Conservation (phyloP, 148 eudicot genomes). For the Nepenthes gracilis region DNA sequence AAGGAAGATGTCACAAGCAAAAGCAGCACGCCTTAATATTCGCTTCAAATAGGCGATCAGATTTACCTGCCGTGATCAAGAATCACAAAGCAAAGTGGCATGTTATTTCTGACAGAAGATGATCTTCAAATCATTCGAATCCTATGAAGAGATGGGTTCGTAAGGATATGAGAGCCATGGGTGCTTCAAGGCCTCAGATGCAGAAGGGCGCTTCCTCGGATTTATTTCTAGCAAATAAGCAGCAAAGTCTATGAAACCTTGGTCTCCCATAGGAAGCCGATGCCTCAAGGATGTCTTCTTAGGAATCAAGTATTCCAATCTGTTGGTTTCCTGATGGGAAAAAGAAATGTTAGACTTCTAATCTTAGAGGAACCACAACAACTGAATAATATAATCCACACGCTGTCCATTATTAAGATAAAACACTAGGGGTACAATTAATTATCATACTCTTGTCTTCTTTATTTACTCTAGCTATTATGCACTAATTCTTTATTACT, state of each 20-base stretch:
- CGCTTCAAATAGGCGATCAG: too few relatives aligned
- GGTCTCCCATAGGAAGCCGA: conserved; percentile 97
- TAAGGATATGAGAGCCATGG: conserved; percentile 97
- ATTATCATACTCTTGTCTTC: too few relatives aligned
- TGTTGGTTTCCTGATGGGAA: conserved; percentile 62
- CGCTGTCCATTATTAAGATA: too few relatives aligned
- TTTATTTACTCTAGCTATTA: too few relatives aligned
- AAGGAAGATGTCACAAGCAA: too few relatives aligned
- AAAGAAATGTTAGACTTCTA: background rate
- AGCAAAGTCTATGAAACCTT: conserved; percentile 96
- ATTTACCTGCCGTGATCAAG: too few relatives aligned
- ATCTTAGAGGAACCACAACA: background rate
- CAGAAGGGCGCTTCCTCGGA: conserved; percentile 91
- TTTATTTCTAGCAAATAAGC: conserved; percentile 77
- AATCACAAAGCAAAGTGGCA: too few relatives aligned
- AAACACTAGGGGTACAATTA: too few relatives aligned
- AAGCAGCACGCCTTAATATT: too few relatives aligned
- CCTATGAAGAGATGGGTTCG: conserved; percentile 81
- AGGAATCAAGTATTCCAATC: conserved; percentile 92
- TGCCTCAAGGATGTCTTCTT: conserved; percentile 92
- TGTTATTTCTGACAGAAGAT: too few relatives aligned
- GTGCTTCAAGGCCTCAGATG: conserved; percentile 91
- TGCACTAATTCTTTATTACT: too few relatives aligned
- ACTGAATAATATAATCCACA: background rate
- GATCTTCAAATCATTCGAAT: too few relatives aligned